phyloP scores from a whole-genome alignment of 2,329 filamentous ascomycete species.

The Teratosphaeria pseudoeucalypti region DNA sequence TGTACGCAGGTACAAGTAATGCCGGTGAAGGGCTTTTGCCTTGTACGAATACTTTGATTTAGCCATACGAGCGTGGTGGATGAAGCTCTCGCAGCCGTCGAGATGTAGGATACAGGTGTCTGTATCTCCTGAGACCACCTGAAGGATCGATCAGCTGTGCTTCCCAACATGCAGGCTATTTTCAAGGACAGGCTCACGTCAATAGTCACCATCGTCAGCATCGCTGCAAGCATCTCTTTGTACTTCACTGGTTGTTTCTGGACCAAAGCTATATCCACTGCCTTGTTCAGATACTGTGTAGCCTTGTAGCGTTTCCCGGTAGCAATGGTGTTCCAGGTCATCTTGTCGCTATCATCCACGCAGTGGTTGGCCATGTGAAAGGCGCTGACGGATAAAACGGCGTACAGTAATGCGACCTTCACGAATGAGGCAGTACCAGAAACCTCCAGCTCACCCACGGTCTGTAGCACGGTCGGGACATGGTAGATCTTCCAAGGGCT shows the following conservation, averaged over 20 bases:
- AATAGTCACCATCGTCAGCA: neutral
- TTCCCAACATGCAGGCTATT: neutral
- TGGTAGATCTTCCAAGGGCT: neutral
- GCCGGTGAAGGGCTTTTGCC: neutral
- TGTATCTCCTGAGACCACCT: neutral
- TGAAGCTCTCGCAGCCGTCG: neutral
- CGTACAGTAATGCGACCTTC: neutral
- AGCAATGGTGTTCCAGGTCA: neutral
- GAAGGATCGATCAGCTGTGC: neutral
- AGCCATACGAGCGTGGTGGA: neutral
- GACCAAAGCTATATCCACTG: neutral
- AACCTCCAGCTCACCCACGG: neutral
- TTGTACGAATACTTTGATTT: neutral
- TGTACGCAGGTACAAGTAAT: neutral
- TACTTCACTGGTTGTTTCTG: neutral
- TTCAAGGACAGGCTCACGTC: neutral
- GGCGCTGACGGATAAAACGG: neutral
- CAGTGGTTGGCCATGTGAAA: neutral
- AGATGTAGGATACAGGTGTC: neutral
- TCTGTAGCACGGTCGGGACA: neutral
- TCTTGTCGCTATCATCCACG: neutral
- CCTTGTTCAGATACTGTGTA: neutral
- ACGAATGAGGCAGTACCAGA: neutral
- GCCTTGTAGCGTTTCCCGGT: neutral
- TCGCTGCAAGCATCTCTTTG: neutral